Conservation (phyloP, 441 rosid species). For the Viola pubescens region DNA sequence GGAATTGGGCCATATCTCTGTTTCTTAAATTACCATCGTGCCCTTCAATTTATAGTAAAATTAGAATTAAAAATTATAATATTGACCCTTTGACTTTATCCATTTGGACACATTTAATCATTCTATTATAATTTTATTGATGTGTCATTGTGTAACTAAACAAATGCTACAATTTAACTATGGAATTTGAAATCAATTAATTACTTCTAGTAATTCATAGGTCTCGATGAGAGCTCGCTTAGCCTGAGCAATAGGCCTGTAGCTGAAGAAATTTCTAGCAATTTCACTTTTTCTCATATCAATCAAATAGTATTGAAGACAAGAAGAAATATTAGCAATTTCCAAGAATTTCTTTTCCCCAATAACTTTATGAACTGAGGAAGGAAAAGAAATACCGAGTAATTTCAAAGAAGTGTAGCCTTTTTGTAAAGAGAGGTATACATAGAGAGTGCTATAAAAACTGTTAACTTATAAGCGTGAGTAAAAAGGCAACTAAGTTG, state of each 20-base stretch:
- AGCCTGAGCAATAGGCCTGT: neutral
- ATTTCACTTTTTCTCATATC: neutral
- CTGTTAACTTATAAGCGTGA: slow-evolving; percentile 27
- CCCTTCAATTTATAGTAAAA: neutral
- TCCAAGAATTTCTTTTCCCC: slow-evolving; percentile 30
- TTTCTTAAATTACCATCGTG: neutral
- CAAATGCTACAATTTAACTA: too few species aligned
- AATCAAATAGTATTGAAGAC: neutral
- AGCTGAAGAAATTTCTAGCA: neutral
- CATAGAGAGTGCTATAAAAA: slow-evolving; percentile 12
- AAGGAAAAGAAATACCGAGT: slow-evolving; percentile 10
- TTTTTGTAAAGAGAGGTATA: slow-evolving; percentile 28
- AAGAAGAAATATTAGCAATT: slow-evolving; percentile 20
- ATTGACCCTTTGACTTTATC: too few species aligned
- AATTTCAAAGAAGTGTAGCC: slow-evolving; percentile 22
- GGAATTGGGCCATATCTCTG: slow-evolving; percentile 8
- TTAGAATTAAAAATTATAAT: too few species aligned
- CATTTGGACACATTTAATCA: too few species aligned
- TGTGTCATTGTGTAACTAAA: too few species aligned
- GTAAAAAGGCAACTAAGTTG: slow-evolving; percentile 35
- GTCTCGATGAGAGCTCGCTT: neutral
- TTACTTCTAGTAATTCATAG: neutral
- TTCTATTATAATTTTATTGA: too few species aligned
- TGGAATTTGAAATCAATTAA: too few species aligned
- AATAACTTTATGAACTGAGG: slow-evolving; percentile 26